phyloP scores from a whole-genome alignment of 768 basidiomycete genomes.

The Phanerochaete sordida region DNA sequence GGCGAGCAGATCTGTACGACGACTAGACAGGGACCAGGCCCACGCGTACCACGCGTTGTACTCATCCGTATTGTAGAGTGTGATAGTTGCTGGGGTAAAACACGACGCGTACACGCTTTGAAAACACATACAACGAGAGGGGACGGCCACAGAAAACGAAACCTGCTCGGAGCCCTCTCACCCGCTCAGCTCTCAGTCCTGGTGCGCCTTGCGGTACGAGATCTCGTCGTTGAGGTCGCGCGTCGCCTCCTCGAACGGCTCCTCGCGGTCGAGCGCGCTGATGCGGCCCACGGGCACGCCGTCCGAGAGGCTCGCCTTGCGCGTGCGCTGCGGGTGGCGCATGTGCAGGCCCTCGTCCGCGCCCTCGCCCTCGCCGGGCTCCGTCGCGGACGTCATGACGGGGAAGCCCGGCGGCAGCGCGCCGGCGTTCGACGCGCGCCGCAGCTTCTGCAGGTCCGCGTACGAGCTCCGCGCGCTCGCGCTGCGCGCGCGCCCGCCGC shows the following conservation, averaged over 20 bases:
- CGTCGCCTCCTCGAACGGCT: constrained; percentile 63
- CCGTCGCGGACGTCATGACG: constrained; percentile 12
- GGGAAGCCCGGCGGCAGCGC: constrained; percentile 52
- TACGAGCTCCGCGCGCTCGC: constrained; percentile 33
- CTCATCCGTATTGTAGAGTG: neutral
- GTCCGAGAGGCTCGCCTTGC: constrained; percentile 64
- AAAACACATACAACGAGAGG: too few species aligned
- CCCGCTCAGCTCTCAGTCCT: constrained; percentile 7
- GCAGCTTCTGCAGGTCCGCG: constrained; percentile 68
- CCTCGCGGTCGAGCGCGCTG: constrained; percentile 51
- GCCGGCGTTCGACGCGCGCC: constrained; percentile 71
- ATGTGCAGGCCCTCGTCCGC: constrained; percentile 40
- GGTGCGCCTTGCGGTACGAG: constrained; percentile 27
- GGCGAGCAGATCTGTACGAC: constrained; percentile 26
- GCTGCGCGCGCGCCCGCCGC: constrained; percentile 26
- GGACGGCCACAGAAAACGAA: too few species aligned
- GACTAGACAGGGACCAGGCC: neutral
- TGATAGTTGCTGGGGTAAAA: too few species aligned
- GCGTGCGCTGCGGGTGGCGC: constrained; percentile 33
- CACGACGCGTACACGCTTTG: too few species aligned
- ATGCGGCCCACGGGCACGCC: constrained; percentile 61
- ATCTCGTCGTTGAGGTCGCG: constrained; percentile 66
- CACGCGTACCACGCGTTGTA: neutral
- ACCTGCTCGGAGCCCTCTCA: too few species aligned
- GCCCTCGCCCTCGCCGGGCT: neutral